phyloP scores from a whole-genome alignment of 2,329 filamentous ascomycete genomes.

The Macrophomina pseudophaseolina region DNA sequence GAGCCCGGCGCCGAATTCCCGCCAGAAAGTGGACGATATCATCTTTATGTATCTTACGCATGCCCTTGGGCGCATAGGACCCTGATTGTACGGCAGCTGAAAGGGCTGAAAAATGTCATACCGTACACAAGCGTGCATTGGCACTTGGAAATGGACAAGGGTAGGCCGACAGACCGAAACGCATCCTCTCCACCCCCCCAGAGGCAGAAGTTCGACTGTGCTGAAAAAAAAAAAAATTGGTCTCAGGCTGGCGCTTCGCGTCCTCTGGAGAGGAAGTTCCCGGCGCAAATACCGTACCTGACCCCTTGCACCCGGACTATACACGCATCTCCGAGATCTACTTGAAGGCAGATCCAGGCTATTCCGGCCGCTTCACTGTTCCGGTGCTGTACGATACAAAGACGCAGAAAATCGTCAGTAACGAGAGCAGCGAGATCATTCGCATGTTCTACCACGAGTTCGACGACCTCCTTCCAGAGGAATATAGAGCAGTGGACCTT shows the following conservation, averaged over 20 bases:
- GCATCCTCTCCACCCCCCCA: no score
- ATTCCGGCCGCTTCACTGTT: conserved; percentile 82
- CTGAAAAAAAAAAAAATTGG: no score
- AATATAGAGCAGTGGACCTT: conserved; percentile 51
- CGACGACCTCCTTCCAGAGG: conserved; percentile 59
- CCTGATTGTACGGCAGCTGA: conserved; percentile 85
- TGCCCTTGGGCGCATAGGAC: conserved; percentile 94
- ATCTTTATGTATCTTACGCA: conserved; percentile 92
- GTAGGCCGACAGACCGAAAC: conserved; percentile 44
- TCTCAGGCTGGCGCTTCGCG: conserved; percentile 81
- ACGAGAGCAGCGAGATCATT: conserved; percentile 91
- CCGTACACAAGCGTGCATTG: conserved; percentile 85
- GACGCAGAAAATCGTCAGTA: conserved; percentile 78
- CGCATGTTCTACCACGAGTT: conserved; percentile 88
- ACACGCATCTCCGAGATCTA: conserved; percentile 80
- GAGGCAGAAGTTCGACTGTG: no score
- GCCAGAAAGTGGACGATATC: conserved; percentile 86
- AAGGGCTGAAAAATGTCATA: conserved; percentile 87
- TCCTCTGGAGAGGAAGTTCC: conserved; percentile 65
- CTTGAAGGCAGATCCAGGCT: conserved; percentile 74
- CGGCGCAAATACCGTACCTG: conserved; percentile 61
- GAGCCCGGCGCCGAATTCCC: conserved; percentile 76
- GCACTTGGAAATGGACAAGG: conserved; percentile 71
- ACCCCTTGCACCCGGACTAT: conserved; percentile 70
- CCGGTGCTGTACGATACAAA: conserved; percentile 85